A percentile compares a stretch with the other conserved stretches of the same genome.
Evolutionary conservation across 2,329 filamentous ascomycete genomes (phyloP).

Genomic region (Fusarium continuum): DNA sequence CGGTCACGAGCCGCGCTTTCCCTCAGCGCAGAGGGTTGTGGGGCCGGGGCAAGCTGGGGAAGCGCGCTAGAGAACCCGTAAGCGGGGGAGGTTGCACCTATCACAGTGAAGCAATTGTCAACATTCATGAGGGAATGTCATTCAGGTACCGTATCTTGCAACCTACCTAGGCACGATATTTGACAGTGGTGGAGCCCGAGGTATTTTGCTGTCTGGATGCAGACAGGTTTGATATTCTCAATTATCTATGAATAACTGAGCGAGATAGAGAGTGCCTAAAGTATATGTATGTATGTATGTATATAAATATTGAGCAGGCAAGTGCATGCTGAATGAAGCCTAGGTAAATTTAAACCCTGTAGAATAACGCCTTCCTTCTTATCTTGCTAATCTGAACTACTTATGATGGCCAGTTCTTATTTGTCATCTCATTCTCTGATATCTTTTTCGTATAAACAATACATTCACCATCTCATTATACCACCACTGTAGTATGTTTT

Average conservation of each 20-base stretch:
- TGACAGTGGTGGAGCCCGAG: background rate
- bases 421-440: no score
- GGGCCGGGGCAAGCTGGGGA: conserved; percentile 23
- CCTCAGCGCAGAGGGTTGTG: background rate
- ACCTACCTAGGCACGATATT: background rate
- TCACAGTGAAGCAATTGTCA: conserved; percentile 38
- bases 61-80: conserved; percentile 32
- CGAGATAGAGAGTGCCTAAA: no score
- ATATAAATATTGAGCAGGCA: background rate
- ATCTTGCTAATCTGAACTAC: no score
- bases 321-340: background rate
- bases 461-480: conserved; percentile 14
- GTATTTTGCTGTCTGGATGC: no score
- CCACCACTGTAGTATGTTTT: conserved; percentile 38
- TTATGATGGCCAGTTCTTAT: background rate
- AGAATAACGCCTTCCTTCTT: background rate
- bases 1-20: conserved; percentile 25
- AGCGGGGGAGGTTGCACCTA: conserved; percentile 29
- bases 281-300: background rate
- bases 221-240: no score
- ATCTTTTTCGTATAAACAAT: background rate
- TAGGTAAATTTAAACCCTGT: background rate
- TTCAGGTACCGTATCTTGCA: no score
- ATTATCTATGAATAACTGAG: no score
- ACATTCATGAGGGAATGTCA: conserved; percentile 14